These are phyloP conservation scores for Hippophae gyantsensis DNA, from an alignment of 306 rosid genomes.

Conservation along the genomic window DNA sequence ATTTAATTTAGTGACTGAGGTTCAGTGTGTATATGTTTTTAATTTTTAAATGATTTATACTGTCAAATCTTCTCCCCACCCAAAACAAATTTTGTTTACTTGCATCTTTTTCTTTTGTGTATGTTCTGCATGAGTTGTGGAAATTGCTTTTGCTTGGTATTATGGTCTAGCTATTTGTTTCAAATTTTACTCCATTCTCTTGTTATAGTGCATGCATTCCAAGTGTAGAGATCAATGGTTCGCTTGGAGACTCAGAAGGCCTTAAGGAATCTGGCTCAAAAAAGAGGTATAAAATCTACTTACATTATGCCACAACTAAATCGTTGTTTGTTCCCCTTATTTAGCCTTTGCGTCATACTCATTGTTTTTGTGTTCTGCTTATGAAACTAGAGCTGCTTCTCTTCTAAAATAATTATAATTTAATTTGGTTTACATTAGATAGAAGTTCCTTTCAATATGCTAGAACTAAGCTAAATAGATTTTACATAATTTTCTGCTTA, in stretches of 20 bases:
- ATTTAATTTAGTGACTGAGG: not conserved
- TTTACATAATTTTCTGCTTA: too few relatives aligned
- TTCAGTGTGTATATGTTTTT: not conserved
- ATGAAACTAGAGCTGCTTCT: too few relatives aligned
- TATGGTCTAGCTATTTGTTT: not conserved
- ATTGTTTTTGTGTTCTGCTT: too few relatives aligned
- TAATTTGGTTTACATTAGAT: too few relatives aligned
- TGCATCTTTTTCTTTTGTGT: not conserved
- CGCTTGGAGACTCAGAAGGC: slow-evolving; percentile 63
- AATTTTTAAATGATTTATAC: not conserved
- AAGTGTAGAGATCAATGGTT: slow-evolving; percentile 67
- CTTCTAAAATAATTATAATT: too few relatives aligned
- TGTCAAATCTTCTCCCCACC: too few relatives aligned
- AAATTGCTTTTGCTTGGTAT: not conserved
- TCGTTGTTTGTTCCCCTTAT: too few relatives aligned
- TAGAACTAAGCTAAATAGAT: too few relatives aligned
- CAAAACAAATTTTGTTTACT: too few relatives aligned
- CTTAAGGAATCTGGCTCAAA: slow-evolving; percentile 58
- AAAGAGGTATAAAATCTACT: slow-evolving; percentile 47
- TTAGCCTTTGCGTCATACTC: too few relatives aligned
- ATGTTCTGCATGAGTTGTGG: not conserved
- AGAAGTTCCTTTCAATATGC: too few relatives aligned
- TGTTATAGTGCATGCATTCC: slow-evolving; percentile 16
- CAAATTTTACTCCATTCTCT: not conserved
- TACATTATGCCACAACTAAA: not conserved